Base-by-base conservation (phyloP, 495 filamentous ascomycete species). In the Alectoria sarmentosa region DNA sequence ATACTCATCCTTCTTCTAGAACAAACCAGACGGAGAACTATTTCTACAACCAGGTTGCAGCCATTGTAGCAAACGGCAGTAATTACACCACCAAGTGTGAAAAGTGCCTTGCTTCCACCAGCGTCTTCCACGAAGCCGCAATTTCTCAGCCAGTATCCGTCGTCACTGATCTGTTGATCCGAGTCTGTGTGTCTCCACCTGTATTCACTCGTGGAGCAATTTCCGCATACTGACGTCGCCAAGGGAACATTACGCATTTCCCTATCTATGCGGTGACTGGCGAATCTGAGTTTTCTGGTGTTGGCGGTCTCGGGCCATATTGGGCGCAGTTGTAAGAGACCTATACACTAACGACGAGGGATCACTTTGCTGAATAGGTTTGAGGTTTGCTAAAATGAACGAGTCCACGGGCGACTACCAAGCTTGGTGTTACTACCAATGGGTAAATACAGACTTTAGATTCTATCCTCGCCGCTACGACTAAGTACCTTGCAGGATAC, bases 121-220 rank as follows among this genome's bases (percentile, higher is more conserved):
- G 67, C 9, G 62, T 70, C 17, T 57, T 72, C 57, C 70, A 70
- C 56, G 61, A 68, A 37, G 70, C 70, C n/a, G 64, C 70, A 21
- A 30, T 70, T 13, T 62, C 66, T 2, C 65, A 70, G 26, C 58
- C 66, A 15, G 69, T 69, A 2, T 66, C 64, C 6, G 64, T 58
- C 7, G 48, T 72, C 36, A 70, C 69, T 17, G 58, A 65, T 57
- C 38, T 70, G 32, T 52, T 70, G 15, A 71, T 71, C 58, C 57
- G 61, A 39, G 61, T 54, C 41, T 64, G 61, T 49, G 39, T 2
- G 49, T 26, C 37, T 34, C 30, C 7, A 55, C 17, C 17, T 34
- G 17, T 21, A 34, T 5, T 21, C 14, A 6, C 14, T 8, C 13
- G 4, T 26, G 4, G 9, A 10, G n/a, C 42, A 19, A 2, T 19